Evolutionary conservation across 768 basidiomycete species (phyloP), one percentile per base, ranked within the genome.

Genomic region (Glaciozyma antarctica): DNA sequence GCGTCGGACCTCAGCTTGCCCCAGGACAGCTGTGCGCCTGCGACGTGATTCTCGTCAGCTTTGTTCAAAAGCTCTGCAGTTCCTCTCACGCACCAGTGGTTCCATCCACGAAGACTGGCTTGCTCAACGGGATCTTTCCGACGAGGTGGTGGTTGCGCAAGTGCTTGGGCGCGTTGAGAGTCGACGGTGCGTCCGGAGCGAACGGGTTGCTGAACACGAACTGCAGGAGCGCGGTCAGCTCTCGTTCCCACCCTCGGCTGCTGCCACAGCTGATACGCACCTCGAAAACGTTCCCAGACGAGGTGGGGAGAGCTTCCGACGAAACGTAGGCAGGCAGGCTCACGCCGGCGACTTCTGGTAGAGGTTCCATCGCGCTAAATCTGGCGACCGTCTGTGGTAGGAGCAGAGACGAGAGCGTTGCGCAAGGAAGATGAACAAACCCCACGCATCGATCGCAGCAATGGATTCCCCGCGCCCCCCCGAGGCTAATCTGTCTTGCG

Each of bases 191-290:
- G 10, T 65, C 67, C 17, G 59, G 60, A 13, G 56, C 60, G 62
- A 71, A 71, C 0, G 70, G 70, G 32, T 68, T 62, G 1, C 59
- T 61, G 66, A 71, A 71, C 28, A 68, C 47, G 56, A 71, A 71
- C 55, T 65, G 59, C 59, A 68, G 65, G 2, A 62, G 38, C 48
- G 41, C 28, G 60, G 32, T n/a, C 28, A 13, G 43, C 32, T 44
- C 43, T 59, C 32, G 22, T 59, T 12, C 12, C 38, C 38, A 13
- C 13, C 38, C 38, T 32, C 5, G 32, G 9, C 32, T 32, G 13
- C 38, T 41, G 38, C 7, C 13, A 13, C 2, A 13, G 38, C 38
- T 41, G 38, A 5, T 32, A 9, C 38, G 8, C 12, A 41, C 38
- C 38, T 41, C 38, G 13, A 41, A 41, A 12, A 41, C 13, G 13